Conservation (phyloP, 257 asterid genomes). For the Sherardia arvensis region DNA sequence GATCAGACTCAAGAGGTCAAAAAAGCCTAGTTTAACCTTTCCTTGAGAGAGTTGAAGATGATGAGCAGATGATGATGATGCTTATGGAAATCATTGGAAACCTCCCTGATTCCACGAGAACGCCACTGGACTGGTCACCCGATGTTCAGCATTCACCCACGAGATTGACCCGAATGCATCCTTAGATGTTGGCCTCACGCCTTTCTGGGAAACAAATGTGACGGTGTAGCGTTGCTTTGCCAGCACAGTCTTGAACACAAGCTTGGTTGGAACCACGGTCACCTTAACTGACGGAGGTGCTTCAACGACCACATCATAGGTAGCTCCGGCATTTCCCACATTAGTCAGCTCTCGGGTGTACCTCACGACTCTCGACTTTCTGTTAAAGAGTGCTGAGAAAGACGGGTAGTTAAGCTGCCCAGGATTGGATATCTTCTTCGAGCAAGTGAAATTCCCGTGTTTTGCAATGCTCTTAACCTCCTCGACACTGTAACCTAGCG, state of each 20-base stretch:
- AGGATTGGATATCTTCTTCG: constrained; percentile 41
- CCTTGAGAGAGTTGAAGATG: neutral
- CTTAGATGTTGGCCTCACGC: constrained; percentile 6
- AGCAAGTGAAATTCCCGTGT: constrained; percentile 49
- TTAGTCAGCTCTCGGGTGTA: constrained; percentile 60
- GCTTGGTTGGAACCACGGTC: constrained; percentile 47
- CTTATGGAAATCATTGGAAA: constrained; percentile 5
- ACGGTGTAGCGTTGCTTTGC: constrained; percentile 44
- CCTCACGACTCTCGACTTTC: constrained; percentile 44
- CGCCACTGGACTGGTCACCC: constrained; percentile 66
- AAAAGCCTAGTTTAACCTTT: neutral
- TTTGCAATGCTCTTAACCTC: constrained; percentile 39
- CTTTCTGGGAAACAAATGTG: constrained; percentile 50
- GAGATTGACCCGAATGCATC: constrained; percentile 58
- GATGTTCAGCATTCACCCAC: constrained; percentile 51
- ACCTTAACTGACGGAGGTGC: constrained; percentile 38
- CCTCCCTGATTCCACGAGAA: constrained; percentile 44
- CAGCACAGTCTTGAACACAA: constrained; percentile 42
- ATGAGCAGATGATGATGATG: neutral
- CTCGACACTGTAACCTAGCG: constrained; percentile 30
- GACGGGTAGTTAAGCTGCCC: constrained; percentile 89
- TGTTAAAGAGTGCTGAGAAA: constrained; percentile 56
- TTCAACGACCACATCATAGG: constrained; percentile 31
- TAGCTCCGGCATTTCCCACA: constrained; percentile 55
- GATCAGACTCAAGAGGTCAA: constrained; percentile 1